These are phyloP conservation scores for Candida dendrica DNA, from an alignment of 805 yeast genomes.

Conservation along the genomic window DNA sequence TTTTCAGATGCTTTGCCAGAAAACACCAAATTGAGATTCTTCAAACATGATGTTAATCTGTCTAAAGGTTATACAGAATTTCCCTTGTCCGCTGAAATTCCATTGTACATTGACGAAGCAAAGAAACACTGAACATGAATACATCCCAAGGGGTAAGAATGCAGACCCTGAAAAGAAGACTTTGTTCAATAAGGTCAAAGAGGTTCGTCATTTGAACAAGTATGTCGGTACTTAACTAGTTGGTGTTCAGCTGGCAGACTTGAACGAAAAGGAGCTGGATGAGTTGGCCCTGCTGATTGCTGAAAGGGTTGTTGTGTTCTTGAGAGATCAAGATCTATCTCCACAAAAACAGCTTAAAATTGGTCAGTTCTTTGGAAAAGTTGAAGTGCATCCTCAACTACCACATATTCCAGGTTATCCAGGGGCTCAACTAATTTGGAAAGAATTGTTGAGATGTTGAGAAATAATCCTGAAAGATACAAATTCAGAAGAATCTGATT, in stretches of 20 bases:
- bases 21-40: too few relatives aligned
- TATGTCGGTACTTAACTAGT: slow-evolving; percentile 42
- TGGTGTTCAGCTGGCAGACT: slow-evolving; percentile 36
- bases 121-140: slow-evolving; percentile 18
- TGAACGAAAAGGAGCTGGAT: slow-evolving; percentile 36
- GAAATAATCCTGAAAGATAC: slow-evolving; percentile 16
- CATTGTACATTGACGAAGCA: slow-evolving; percentile 35
- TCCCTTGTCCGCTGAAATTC: slow-evolving; percentile 26
- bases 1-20: too few relatives aligned
- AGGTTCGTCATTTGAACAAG: slow-evolving; percentile 35
- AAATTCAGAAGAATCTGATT: slow-evolving; percentile 34
- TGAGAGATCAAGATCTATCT: slow-evolving; percentile 39
- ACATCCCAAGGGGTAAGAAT: slow-evolving; percentile 24
- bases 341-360: slow-evolving; percentile 36
- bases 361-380: slow-evolving; percentile 39
- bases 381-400: slow-evolving; percentile 32
- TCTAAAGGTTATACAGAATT: slow-evolving; percentile 31
- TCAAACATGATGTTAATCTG: slow-evolving; percentile 21
- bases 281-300: slow-evolving; percentile 41
- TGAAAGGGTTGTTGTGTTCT: slow-evolving; percentile 42
- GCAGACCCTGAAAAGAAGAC: slow-evolving; percentile 38
- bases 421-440: slow-evolving; percentile 31
- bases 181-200: slow-evolving; percentile 30
- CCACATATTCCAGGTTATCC: slow-evolving; percentile 28
- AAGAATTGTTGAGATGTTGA: slow-evolving; percentile 13